Base-by-base conservation (phyloP, 1,139 yeast genomes). In the Blastobotrys serpentis region DNA sequence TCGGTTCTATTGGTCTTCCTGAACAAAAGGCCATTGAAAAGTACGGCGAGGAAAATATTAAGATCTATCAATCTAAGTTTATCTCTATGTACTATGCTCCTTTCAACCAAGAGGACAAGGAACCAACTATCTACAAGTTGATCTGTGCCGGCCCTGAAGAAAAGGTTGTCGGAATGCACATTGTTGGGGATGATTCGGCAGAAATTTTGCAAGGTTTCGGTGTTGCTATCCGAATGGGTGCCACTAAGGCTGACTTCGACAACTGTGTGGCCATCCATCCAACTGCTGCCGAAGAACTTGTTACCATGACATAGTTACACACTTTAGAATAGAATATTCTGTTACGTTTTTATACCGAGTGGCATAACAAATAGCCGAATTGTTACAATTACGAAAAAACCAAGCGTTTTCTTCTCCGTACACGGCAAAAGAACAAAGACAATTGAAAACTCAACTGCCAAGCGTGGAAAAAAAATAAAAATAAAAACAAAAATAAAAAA, bases 121-220 rank as follows among this genome's bases (percentile, higher is more conserved):
- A 85, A 13, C 96, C 96, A 55, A 86, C 96, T 30, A 82, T 81
- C 38, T 92, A 94, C 75, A 89, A 89, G 72, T 70, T 92, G 51
- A 75, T 92, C 41, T 79, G 82, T 63, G 78, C 82, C 40, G 96
- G 97, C 13, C 72, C 78, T 41, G 82, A 87, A 41, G 98, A 92
- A 68, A 90, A 88, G 70, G 96, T 92, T 47, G 95, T 94, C 54
- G 99, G 99, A 36, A 74, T 92, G 59, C 98, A 92, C 68, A 71
- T 92, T 50, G 86, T 90, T 56, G 99, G 99, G 52, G 97, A 89
- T 62, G 71, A 80, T 10, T 82, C 95, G 53, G 81, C 95, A 34
- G 99, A 92, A 70, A 89, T 94, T 54, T 77, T 92, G 60, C 99
- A 92, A 76, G 99, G 98, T 32, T 92, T 92, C 63, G 98, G 98